Evolutionary conservation across 306 rosid genomes (phyloP).

Genomic region (Quercus berberidifolia): DNA sequence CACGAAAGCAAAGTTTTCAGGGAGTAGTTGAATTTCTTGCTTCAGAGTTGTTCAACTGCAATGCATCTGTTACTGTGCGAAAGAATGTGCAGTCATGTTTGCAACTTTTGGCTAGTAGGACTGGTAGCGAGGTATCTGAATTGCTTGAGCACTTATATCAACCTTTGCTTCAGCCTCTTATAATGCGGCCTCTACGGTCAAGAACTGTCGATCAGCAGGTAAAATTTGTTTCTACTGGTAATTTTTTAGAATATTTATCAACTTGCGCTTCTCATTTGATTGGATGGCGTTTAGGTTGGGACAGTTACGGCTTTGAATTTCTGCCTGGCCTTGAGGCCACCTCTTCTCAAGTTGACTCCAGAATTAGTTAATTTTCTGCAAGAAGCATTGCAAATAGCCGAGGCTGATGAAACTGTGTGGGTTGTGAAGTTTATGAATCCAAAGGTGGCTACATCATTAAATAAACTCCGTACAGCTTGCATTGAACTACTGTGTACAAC

Average conservation of each 20-base stretch:
- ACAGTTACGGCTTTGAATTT: constrained; percentile 93
- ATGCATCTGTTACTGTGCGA: constrained; percentile 91
- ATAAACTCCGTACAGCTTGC: constrained; percentile 93
- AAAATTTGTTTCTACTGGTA: constrained; percentile 17
- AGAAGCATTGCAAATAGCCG: constrained; percentile 97
- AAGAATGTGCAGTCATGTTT: constrained; percentile 95
- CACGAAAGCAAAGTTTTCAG: constrained; percentile 84
- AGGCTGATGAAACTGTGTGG: constrained; percentile 93
- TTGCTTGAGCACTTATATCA: constrained; percentile 85
- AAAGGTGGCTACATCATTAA: constrained; percentile 82
- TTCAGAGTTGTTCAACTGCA: constrained; percentile 87
- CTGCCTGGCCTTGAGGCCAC: constrained; percentile 97
- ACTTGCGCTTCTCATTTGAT: constrained; percentile 25
- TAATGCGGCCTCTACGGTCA: constrained; percentile 70
- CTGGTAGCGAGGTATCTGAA: constrained; percentile 99
- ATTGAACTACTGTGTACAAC: constrained; percentile 96
- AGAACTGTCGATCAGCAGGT: constrained; percentile 99
- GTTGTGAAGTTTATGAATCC: constrained; percentile 91
- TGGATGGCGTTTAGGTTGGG: constrained; percentile 67
- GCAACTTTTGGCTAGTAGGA: constrained; percentile 93
- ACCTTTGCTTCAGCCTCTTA: constrained; percentile 88
- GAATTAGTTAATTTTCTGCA: constrained; percentile 92
- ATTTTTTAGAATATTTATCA: constrained; percentile 16
- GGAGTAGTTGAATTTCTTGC: constrained; percentile 95
- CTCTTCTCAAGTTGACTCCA: constrained; percentile 94